These are phyloP conservation scores for Quercus cerris DNA, from an alignment of 306 rosid genomes.

Conservation along the genomic window DNA sequence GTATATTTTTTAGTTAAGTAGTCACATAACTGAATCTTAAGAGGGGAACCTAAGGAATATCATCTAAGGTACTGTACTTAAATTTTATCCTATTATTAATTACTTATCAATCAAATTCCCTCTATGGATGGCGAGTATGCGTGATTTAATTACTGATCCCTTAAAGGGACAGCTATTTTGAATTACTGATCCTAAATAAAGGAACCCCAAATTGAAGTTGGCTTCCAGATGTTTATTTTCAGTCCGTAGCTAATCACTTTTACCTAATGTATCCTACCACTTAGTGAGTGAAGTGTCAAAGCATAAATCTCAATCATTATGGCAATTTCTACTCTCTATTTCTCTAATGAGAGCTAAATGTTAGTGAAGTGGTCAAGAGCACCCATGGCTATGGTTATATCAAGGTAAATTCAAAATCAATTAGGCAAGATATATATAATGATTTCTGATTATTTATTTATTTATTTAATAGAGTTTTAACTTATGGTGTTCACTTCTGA, in stretches of 20 bases:
- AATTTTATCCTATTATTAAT: too few relatives aligned
- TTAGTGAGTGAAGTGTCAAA: slow-evolving; percentile 29
- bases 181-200: neutral
- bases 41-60: fast-evolving
- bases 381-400: neutral
- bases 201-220: slow-evolving; percentile 1
- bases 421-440: neutral
- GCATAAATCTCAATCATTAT: slow-evolving; percentile 6
- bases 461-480: too few relatives aligned
- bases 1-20: too few relatives aligned
- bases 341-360: neutral
- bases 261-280: slow-evolving; percentile 1
- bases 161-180: too few relatives aligned
- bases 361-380: neutral
- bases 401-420: neutral
- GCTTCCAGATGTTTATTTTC: neutral
- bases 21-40: fast-evolving
- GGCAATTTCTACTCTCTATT: slow-evolving; percentile 1
- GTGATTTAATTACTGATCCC: too few relatives aligned
- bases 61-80: too few relatives aligned
- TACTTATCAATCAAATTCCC: too few relatives aligned
- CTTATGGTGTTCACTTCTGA: fast-evolving
- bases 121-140: too few relatives aligned
- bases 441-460: neutral
- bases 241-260: neutral